phyloP scores from a whole-genome alignment of 179 eudicot genomes.

The Drosera spatulata region DNA sequence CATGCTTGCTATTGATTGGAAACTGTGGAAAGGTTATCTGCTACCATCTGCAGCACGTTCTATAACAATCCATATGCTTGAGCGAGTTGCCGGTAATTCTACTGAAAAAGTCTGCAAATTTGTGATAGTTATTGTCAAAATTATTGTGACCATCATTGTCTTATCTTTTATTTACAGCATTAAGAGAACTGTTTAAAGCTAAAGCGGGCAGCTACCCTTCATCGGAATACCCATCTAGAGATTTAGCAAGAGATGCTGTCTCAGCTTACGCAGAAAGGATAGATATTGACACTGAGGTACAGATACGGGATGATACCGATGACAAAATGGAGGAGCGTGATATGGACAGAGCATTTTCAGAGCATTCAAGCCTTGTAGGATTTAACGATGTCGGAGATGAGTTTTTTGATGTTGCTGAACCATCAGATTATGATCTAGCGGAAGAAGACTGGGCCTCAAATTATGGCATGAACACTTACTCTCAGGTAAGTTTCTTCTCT shows the following conservation, averaged over 20 bases:
- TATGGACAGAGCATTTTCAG: conserved; percentile 23
- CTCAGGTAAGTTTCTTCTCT: conserved; percentile 29
- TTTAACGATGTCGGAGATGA: conserved; percentile 54
- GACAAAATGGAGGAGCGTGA: conserved; percentile 26
- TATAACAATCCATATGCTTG: conserved; percentile 32
- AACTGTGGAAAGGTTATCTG: conserved; percentile 29
- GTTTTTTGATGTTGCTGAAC: conserved; percentile 63
- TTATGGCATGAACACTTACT: conserved; percentile 22
- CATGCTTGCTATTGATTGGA: conserved; percentile 46
- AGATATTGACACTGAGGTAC: conserved; percentile 20
- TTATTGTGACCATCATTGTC: conserved; percentile 3
- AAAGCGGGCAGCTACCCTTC: conserved; percentile 17
- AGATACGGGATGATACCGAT: conserved; percentile 15
- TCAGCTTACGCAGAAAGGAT: conserved; percentile 5
- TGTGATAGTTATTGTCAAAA: neutral
- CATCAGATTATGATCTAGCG: conserved; percentile 38
- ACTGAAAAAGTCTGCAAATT: neutral
- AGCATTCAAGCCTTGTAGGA: conserved; percentile 35
- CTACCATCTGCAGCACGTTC: conserved; percentile 25
- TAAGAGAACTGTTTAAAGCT: conserved; percentile 31
- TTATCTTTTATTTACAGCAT: conserved; percentile 15
- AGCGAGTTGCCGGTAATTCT: conserved; percentile 31
- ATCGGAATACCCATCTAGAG: conserved; percentile 20
- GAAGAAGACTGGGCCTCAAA: conserved; percentile 46
- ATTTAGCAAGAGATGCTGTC: conserved; percentile 6